These are phyloP conservation scores for Coniosporium tulheliwenetii DNA, from an alignment of 2,329 filamentous ascomycete genomes.

Conservation along the genomic window DNA sequence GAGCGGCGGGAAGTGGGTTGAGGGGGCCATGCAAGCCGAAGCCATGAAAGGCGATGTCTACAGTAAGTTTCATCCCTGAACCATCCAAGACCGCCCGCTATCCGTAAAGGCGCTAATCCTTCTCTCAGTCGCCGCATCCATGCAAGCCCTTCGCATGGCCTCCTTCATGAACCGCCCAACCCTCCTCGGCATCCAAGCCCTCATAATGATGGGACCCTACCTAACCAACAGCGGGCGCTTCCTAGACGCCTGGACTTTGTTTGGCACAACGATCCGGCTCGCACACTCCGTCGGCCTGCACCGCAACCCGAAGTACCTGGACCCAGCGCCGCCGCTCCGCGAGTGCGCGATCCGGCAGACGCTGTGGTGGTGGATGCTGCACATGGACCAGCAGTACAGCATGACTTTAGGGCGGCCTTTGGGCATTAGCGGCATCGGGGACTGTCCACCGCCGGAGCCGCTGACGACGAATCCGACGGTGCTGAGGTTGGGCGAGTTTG, in stretches of 20 bases:
- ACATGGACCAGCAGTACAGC: conserved; percentile 35
- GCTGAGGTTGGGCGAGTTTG: conserved; percentile 28
- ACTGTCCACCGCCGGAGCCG: conserved; percentile 29
- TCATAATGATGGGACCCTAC: conserved; percentile 33
- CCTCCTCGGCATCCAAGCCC: conserved; percentile 27
- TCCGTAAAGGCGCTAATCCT: conserved; percentile 4
- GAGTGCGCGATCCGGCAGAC: conserved; percentile 27
- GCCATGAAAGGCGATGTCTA: conserved; percentile 25
- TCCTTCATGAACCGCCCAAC: conserved; percentile 34
- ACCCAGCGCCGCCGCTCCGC: conserved; percentile 23
- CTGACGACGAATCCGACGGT: conserved; percentile 27
- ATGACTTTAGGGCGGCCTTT: conserved; percentile 32
- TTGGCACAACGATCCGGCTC: conserved; percentile 31
- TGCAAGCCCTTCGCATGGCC: conserved; percentile 32
- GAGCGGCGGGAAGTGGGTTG: conserved; percentile 21
- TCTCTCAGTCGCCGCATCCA: conserved; percentile 28
- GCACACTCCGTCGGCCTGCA: conserved; percentile 34
- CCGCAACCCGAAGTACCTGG: conserved; percentile 29
- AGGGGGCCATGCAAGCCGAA: conserved; percentile 19
- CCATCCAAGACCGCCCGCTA: background rate
- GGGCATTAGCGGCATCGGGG: conserved; percentile 32
- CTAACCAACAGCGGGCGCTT: conserved; percentile 33
- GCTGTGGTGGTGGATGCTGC: conserved; percentile 37
- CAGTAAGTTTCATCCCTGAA: conserved; percentile 17
- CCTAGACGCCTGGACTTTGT: conserved; percentile 33